A percentile compares a stretch with the other conserved stretches of the same genome.
Evolutionary conservation across 176 grass and related monocot genomes (phyloP).

Genomic region (Phoenix dactylifera): DNA sequence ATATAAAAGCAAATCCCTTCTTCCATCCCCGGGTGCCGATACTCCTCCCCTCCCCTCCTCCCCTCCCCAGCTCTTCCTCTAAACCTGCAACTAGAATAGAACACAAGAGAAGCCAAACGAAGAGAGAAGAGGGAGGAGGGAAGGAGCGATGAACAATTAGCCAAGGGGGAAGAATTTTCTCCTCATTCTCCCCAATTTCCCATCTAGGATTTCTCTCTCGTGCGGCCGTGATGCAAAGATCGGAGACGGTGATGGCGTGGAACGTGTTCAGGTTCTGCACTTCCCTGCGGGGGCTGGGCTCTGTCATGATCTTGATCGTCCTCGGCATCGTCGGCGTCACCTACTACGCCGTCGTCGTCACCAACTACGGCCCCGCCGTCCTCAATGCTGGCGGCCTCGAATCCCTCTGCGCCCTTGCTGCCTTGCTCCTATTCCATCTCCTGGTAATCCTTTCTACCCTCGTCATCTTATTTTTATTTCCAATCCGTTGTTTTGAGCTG

Average conservation of each 20-base stretch:
- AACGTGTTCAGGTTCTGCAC: conserved; percentile 98
- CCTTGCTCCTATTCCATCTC: conserved; percentile 73
- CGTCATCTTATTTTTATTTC: not conserved
- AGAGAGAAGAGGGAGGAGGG: too few species aligned
- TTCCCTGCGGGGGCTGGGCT: conserved; percentile 73
- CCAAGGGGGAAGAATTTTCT: too few species aligned
- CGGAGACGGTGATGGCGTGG: conserved; percentile 81
- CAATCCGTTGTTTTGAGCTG: not conserved
- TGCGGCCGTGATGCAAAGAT: conserved; percentile 56
- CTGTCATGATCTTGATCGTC: conserved; percentile 90
- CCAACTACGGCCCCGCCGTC: conserved; percentile 71
- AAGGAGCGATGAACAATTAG: too few species aligned
- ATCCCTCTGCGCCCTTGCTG: conserved; percentile 24
- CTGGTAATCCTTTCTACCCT: conserved; percentile 29
- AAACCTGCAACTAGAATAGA: too few species aligned
- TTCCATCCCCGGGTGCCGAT: too few species aligned
- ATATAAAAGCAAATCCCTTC: too few species aligned
- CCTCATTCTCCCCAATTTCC: too few species aligned
- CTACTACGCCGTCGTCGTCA: conserved; percentile 83
- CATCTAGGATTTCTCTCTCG: too few species aligned
- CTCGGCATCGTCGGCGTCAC: conserved; percentile 76
- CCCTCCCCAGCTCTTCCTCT: too few species aligned
- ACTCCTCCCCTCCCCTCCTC: too few species aligned
- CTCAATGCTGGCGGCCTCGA: conserved; percentile 18
- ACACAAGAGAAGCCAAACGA: too few species aligned